Conservation (phyloP, 805 yeast species). For the Myxozyma udenii region DNA sequence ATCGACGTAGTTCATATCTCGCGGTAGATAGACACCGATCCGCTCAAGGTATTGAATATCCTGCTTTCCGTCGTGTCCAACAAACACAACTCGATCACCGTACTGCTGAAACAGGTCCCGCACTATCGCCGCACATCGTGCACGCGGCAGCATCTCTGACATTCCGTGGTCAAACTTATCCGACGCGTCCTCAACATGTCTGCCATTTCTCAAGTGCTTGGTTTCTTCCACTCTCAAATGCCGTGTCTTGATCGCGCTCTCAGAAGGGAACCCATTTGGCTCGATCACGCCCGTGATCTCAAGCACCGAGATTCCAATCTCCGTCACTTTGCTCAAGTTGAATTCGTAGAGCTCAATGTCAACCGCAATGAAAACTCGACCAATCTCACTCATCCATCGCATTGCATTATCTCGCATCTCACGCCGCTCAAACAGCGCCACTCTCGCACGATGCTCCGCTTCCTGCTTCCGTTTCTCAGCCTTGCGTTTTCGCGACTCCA, state of each 20-base stretch:
- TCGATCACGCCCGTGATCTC: background rate
- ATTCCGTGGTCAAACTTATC: conserved; percentile 18
- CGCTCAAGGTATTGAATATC: conserved; percentile 12
- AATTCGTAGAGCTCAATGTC: conserved; percentile 19
- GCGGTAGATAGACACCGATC: conserved; percentile 5
- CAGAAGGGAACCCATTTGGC: background rate
- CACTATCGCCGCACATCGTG: conserved; percentile 1
- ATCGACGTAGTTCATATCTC: background rate
- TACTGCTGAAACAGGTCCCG: background rate
- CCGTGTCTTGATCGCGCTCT: background rate
- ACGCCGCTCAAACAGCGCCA: background rate
- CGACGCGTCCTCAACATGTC: conserved; percentile 13
- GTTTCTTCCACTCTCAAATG: conserved; percentile 13
- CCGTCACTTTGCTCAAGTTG: conserved; percentile 6
- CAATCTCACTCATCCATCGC: conserved; percentile 1
- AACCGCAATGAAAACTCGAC: conserved; percentile 11
- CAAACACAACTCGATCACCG: conserved; percentile 8
- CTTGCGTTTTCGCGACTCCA: background rate
- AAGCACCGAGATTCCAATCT: conserved; percentile 14
- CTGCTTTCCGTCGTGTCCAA: conserved; percentile 17
- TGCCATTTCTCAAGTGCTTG: conserved; percentile 14
- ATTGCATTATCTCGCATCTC: background rate
- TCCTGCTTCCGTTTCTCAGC: background rate
- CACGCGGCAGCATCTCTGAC: conserved; percentile 4
- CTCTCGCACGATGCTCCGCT: conserved; percentile 1